Evolutionary conservation across 805 yeast species (phyloP).

Genomic region (Sugiyamaella smithiae): DNA sequence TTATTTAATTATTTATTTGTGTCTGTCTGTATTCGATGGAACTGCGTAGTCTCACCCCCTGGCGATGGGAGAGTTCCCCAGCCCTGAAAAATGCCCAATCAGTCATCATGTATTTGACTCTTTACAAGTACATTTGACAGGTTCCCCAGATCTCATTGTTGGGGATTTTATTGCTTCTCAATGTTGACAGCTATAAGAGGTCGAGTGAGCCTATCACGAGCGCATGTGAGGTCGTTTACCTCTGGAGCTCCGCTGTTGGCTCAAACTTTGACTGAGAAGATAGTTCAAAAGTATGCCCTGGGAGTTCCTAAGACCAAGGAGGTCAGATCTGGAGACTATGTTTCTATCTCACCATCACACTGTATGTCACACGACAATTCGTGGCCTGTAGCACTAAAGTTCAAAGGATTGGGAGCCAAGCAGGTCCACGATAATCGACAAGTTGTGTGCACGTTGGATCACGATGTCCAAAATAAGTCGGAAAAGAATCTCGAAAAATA

Average conservation of each 20-base stretch:
- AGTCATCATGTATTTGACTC: slow-evolving; percentile 1
- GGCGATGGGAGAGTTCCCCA: not conserved
- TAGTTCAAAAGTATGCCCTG: slow-evolving; percentile 90
- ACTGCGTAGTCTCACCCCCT: not conserved
- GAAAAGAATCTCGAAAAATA: slow-evolving; percentile 89
- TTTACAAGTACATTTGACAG: not conserved
- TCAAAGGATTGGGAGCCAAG: slow-evolving; percentile 90
- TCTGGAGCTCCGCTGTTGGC: slow-evolving; percentile 14
- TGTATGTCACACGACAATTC: slow-evolving; percentile 99
- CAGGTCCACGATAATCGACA: slow-evolving; percentile 81
- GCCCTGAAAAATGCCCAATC: slow-evolving; percentile 5
- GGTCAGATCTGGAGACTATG: slow-evolving; percentile 91
- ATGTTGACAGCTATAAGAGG: not conserved
- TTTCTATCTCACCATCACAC: slow-evolving; percentile 90
- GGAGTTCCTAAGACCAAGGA: slow-evolving; percentile 71
- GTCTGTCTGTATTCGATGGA: too few species aligned
- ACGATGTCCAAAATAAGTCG: slow-evolving; percentile 91
- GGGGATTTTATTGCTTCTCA: not conserved
- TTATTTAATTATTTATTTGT: too few species aligned
- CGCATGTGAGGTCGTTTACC: not conserved
- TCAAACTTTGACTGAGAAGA: slow-evolving; percentile 93
- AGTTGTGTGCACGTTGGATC: slow-evolving; percentile 94
- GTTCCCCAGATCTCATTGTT: too few species aligned
- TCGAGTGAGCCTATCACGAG: not conserved
- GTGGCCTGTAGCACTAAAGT: slow-evolving; percentile 98